These are phyloP conservation scores for Quercus dentata DNA, from an alignment of 306 rosid genomes.

Conservation along the genomic window DNA sequence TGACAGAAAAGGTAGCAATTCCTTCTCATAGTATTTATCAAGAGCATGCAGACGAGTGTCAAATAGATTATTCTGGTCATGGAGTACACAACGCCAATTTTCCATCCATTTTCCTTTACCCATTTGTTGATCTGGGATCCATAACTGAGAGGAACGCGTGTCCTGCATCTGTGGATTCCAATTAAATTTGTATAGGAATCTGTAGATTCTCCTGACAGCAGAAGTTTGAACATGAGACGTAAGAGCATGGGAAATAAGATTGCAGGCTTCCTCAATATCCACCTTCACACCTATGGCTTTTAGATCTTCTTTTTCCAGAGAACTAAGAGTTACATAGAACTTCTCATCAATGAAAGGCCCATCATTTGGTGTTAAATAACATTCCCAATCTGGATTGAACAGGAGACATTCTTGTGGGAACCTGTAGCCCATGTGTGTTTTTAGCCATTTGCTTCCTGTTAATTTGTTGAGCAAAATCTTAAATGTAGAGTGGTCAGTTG, in stretches of 20 bases:
- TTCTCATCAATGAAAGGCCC: constrained; percentile 9
- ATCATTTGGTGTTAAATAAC: constrained; percentile 11
- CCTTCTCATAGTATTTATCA: constrained; percentile 5
- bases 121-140: constrained; percentile 2
- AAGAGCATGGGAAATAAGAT: neutral
- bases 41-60: constrained; percentile 1
- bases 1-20: constrained; percentile 19
- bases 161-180: constrained; percentile 2
- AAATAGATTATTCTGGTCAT: constrained; percentile 9
- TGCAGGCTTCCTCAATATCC: constrained; percentile 17
- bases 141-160: neutral
- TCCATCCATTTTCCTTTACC: constrained; percentile 15
- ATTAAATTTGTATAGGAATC: constrained; percentile 1
- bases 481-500: neutral
- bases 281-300: constrained; percentile 16
- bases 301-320: neutral
- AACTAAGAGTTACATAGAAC: neutral
- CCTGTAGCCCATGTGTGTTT: no score
- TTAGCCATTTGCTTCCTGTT: neutral
- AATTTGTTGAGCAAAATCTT: neutral
- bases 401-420: constrained; percentile 9
- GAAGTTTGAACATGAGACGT: neutral
- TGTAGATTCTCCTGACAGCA: constrained; percentile 5
- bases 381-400: constrained; percentile 20
- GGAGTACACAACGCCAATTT: constrained; percentile 11